Percentiles rank a stretch among this genome's conserved stretches.
phyloP scores from a whole-genome alignment of 176 grass and related monocot species.

The Cenchrus fungigraminus region DNA sequence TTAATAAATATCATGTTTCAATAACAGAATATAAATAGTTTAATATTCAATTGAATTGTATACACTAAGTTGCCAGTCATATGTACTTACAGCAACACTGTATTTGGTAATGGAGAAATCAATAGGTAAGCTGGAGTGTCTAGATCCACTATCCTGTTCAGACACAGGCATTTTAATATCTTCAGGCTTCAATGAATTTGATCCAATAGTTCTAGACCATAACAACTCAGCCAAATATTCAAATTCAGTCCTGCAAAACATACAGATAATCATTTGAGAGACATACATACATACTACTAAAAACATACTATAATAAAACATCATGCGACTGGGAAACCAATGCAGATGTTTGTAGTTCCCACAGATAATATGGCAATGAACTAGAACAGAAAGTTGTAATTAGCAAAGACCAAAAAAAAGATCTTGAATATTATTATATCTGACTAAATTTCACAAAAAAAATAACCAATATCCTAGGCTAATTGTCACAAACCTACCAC shows the following conservation, averaged over 20 bases:
- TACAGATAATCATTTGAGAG: conserved; percentile 10
- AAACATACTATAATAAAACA: background rate
- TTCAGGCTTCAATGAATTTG: conserved; percentile 31
- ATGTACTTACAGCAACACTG: conserved; percentile 45
- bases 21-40: conserved; percentile 13
- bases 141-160: conserved; percentile 32
- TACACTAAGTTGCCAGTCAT: background rate
- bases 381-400: background rate
- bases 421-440: background rate
- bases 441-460: background rate
- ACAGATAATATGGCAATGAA: conserved; percentile 5
- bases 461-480: background rate
- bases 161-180: conserved; percentile 27
- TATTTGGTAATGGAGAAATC: conserved; percentile 38
- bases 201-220: conserved; percentile 57
- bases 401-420: background rate
- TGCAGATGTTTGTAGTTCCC: background rate
- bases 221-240: conserved; percentile 59
- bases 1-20: background rate
- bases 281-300: background rate
- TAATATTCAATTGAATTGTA: conserved; percentile 24
- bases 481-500: background rate
- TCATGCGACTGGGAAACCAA: background rate
- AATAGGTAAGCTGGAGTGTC: conserved; percentile 32
- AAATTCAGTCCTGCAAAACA: conserved; percentile 60